Conservation (phyloP, 2,329 filamentous ascomycete genomes). For the Furcasterigmium furcatum region DNA sequence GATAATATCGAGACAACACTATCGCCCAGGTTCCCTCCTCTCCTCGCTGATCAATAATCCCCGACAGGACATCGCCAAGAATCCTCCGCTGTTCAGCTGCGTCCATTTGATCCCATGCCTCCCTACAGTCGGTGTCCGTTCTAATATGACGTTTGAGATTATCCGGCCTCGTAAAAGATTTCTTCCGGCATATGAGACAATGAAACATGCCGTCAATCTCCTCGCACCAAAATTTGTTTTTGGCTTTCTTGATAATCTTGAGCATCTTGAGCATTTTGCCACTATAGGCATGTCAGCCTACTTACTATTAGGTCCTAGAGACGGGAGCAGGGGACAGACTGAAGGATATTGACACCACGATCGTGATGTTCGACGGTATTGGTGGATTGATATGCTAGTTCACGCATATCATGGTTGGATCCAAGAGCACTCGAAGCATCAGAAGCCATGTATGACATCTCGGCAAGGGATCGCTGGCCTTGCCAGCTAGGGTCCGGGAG, state of each 20-base stretch:
- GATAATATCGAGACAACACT: too few species aligned
- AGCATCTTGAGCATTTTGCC: background rate
- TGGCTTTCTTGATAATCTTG: too few species aligned
- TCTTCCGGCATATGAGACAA: background rate
- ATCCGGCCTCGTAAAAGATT: background rate
- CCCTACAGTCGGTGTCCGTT: background rate
- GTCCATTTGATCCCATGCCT: background rate
- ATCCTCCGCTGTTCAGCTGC: background rate
- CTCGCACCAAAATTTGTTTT: background rate
- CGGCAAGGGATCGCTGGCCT: background rate
- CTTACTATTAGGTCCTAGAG: background rate
- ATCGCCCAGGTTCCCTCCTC: too few species aligned
- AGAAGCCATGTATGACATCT: background rate
- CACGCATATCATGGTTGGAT: background rate
- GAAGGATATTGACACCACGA: background rate
- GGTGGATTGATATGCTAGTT: background rate
- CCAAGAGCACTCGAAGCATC: background rate
- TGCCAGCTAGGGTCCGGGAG: background rate
- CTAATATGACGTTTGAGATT: background rate
- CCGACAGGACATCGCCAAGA: too few species aligned
- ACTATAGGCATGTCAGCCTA: background rate
- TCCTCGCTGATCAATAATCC: too few species aligned
- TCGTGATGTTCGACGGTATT: background rate
- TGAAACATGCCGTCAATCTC: background rate
- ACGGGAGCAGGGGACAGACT: background rate